These are phyloP conservation scores for Pholiota molesta DNA, from an alignment of 768 basidiomycete genomes.

Conservation along the genomic window DNA sequence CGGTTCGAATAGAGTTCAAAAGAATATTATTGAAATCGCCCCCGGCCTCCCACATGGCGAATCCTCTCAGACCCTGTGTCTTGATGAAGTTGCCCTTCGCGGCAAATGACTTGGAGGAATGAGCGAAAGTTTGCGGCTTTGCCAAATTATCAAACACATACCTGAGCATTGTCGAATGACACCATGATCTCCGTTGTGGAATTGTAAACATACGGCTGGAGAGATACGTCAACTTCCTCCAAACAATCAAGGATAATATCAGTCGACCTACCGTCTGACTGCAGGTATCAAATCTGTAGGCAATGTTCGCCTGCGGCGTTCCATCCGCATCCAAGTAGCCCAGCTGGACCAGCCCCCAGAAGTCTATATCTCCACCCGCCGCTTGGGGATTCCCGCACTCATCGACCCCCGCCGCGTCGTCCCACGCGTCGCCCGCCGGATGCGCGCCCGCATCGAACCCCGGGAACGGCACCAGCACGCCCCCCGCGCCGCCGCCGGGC, in stretches of 20 bases:
- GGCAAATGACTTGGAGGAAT: slow-evolving; percentile 37
- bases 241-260: neutral
- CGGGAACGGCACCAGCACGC: slow-evolving; percentile 49
- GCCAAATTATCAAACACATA: slow-evolving; percentile 17
- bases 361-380: slow-evolving; percentile 59
- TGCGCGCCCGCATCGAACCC: slow-evolving; percentile 50
- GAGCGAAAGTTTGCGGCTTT: neutral
- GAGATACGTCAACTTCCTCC: neutral
- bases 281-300: slow-evolving; percentile 62
- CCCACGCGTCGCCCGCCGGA: slow-evolving; percentile 69
- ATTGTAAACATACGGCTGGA: slow-evolving; percentile 50
- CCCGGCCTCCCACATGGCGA: slow-evolving; percentile 74
- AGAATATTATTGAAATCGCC: slow-evolving; percentile 59
- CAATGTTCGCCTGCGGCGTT: slow-evolving; percentile 50
- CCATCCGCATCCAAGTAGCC: slow-evolving; percentile 59
- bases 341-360: slow-evolving; percentile 62
- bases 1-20: slow-evolving; percentile 42
- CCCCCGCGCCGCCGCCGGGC: slow-evolving; percentile 35
- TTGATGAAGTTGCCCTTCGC: slow-evolving; percentile 65
- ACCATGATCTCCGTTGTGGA: slow-evolving; percentile 45
- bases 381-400: slow-evolving; percentile 55
- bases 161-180: slow-evolving; percentile 48
- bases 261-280: slow-evolving; percentile 66
- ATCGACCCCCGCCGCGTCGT: slow-evolving; percentile 51
- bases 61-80: slow-evolving; percentile 54